Conservation (phyloP, 257 asterid species). For the Solanum piurae region DNA sequence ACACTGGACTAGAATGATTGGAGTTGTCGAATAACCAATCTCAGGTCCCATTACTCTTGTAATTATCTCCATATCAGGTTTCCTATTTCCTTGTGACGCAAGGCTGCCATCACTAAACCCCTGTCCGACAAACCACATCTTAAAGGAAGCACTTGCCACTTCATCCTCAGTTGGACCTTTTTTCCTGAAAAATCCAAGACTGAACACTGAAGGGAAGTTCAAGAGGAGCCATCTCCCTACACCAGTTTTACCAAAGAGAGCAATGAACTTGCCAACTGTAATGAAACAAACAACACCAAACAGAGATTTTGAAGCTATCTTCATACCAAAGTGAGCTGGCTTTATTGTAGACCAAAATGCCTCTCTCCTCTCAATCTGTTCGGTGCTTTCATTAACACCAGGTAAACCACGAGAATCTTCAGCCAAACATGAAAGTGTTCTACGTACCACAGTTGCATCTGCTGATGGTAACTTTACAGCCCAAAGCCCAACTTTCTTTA, state of each 20-base stretch:
- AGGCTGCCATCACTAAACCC: slow-evolving; percentile 46
- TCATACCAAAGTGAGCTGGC: slow-evolving; percentile 76
- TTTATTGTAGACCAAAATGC: slow-evolving; percentile 58
- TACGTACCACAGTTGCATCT: slow-evolving; percentile 56
- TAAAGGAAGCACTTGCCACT: slow-evolving; percentile 62
- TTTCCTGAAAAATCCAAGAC: slow-evolving; percentile 54
- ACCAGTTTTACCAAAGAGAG: slow-evolving; percentile 29
- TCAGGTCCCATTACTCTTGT: slow-evolving; percentile 92
- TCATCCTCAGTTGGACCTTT: slow-evolving; percentile 80
- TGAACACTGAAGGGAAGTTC: slow-evolving; percentile 53
- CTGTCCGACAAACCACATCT: slow-evolving; percentile 89
- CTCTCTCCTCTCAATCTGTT: slow-evolving; percentile 36
- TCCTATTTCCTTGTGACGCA: slow-evolving; percentile 27
- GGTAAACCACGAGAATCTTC: slow-evolving; percentile 56
- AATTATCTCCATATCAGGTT: slow-evolving; percentile 61
- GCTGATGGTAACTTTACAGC: slow-evolving; percentile 78
- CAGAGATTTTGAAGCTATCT: slow-evolving; percentile 43
- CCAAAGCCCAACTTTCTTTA: slow-evolving; percentile 59
- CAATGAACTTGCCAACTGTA: slow-evolving; percentile 41
- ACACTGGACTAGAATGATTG: slow-evolving; percentile 64
- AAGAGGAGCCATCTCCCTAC: slow-evolving; percentile 63
- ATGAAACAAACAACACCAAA: slow-evolving; percentile 41
- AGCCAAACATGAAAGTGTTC: slow-evolving; percentile 44
- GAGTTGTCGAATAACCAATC: slow-evolving; percentile 83
- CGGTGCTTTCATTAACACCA: slow-evolving; percentile 45